Percentiles rank a stretch among this genome's conserved stretches.
Conservation (phyloP, 352 stramenopile species). For the Phytophthora chlamydospora region DNA sequence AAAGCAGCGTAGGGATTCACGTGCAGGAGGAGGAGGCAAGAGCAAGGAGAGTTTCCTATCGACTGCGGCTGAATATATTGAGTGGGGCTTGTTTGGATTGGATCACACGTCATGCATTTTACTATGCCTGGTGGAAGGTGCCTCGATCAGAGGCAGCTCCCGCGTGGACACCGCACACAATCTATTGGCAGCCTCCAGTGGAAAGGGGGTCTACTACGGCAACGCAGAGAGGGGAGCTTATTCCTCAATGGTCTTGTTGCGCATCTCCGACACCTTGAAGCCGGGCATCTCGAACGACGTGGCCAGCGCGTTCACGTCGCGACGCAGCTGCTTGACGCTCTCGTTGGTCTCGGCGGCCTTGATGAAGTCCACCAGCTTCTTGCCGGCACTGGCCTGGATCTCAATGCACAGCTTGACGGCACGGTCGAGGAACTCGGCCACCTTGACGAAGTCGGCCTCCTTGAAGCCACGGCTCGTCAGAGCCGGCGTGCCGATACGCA, state of each 20-base stretch:
- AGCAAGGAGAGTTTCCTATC: slow-evolving; percentile 8
- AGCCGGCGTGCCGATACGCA: slow-evolving; percentile 96
- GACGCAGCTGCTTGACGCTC: slow-evolving; percentile 89
- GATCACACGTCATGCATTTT: slow-evolving; percentile 33
- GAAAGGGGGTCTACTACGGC: slow-evolving; percentile 24
- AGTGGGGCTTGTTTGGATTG: slow-evolving; percentile 35
- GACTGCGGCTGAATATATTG: slow-evolving; percentile 49
- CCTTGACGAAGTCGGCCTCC: slow-evolving; percentile 95
- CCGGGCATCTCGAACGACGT: slow-evolving; percentile 96
- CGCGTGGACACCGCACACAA: slow-evolving; percentile 33
- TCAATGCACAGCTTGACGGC: slow-evolving; percentile 94
- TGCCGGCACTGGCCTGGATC: slow-evolving; percentile 91
- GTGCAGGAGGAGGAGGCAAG: too few species aligned
- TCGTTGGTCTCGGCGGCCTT: slow-evolving; percentile 85
- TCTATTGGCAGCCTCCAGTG: slow-evolving; percentile 37
- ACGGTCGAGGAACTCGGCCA: slow-evolving; percentile 96
- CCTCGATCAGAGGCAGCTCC: slow-evolving; percentile 28
- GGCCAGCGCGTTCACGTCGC: slow-evolving; percentile 94
- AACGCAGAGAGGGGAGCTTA: slow-evolving; percentile 36
- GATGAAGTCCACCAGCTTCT: slow-evolving; percentile 94
- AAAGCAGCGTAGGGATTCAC: neutral
- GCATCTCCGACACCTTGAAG: slow-evolving; percentile 92
- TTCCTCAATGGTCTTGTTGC: slow-evolving; percentile 83
- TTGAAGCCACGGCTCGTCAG: slow-evolving; percentile 97
- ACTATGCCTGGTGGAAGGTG: slow-evolving; percentile 37